Evolutionary conservation across 257 asterid species (phyloP).

Genomic region (Cruciata laevipes): DNA sequence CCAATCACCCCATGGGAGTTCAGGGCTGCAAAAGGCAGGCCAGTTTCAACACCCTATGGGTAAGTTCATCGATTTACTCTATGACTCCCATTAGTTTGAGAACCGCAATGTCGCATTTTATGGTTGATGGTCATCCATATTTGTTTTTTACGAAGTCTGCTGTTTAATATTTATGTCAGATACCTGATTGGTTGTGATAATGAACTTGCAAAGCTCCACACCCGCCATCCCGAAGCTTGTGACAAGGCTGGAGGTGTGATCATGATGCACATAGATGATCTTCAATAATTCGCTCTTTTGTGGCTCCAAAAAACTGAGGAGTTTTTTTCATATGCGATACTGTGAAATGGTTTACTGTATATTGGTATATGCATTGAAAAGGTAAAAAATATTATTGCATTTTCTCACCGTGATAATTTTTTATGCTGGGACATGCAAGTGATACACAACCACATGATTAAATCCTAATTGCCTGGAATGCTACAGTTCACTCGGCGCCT

Average conservation of each 20-base stretch:
- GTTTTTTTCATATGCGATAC: too few species aligned
- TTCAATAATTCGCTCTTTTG: constrained; percentile 62
- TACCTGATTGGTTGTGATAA: constrained; percentile 96
- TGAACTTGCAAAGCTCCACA: constrained; percentile 80
- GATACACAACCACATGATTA: too few species aligned
- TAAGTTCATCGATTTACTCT: constrained; percentile 25
- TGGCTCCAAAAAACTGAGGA: constrained; percentile 98
- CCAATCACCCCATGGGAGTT: constrained; percentile 96
- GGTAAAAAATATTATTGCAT: too few species aligned
- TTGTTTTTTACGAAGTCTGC: background rate
- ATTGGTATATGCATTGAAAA: too few species aligned
- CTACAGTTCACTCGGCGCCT: too few species aligned
- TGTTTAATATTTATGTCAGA: constrained; percentile 30
- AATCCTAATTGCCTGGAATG: too few species aligned
- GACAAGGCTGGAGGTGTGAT: constrained; percentile 97
- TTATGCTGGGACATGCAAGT: too few species aligned
- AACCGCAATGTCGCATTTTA: background rate
- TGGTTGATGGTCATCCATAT: background rate
- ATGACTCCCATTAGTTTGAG: constrained; percentile 3
- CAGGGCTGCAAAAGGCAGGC: constrained; percentile 66
- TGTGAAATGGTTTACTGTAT: too few species aligned
- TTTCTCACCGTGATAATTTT: too few species aligned
- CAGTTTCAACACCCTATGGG: constrained; percentile 97
- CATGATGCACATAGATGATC: constrained; percentile 77
- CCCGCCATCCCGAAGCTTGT: constrained; percentile 78